A percentile compares a stretch with the other conserved stretches of the same genome.
Evolutionary conservation across 495 filamentous ascomycete species (phyloP).

Genomic region (Pseudomonodictys pantanalensis): DNA sequence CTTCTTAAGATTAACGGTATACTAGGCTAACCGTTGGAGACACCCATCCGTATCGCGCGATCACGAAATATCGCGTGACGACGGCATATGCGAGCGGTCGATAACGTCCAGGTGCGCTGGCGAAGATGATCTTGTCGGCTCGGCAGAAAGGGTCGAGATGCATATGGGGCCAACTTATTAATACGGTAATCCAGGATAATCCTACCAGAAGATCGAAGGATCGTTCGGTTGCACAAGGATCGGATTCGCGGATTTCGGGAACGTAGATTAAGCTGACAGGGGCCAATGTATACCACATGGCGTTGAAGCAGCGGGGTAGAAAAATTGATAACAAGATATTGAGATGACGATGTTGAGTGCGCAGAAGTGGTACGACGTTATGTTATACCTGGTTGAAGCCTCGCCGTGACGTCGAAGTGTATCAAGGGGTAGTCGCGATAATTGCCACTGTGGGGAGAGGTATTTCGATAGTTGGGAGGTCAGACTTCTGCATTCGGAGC

Average conservation of each 20-base stretch:
- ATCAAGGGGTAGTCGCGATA: neutral
- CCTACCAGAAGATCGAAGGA: neutral
- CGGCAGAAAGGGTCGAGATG: neutral
- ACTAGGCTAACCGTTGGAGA: too few species aligned
- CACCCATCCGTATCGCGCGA: too few species aligned
- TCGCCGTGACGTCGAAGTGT: neutral
- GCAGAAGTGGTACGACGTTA: neutral
- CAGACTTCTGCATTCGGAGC: too few species aligned
- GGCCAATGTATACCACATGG: neutral
- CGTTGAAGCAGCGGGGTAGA: neutral
- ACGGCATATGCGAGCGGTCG: too few species aligned
- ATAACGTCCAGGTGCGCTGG: neutral
- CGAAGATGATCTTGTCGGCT: neutral
- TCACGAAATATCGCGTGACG: too few species aligned
- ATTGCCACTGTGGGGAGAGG: too few species aligned
- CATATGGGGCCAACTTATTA: neutral
- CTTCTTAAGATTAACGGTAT: too few species aligned
- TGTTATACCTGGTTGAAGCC: neutral
- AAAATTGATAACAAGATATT: neutral
- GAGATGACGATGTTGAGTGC: neutral
- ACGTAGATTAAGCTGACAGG: neutral
- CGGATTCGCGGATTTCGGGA: neutral
- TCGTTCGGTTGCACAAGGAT: neutral
- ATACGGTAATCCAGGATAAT: neutral
- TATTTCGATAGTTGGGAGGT: too few species aligned